Evolutionary conservation across 2,329 filamentous ascomycete genomes (phyloP), one percentile per base, ranked within the genome.

Genomic region (Venturia nashicola): DNA sequence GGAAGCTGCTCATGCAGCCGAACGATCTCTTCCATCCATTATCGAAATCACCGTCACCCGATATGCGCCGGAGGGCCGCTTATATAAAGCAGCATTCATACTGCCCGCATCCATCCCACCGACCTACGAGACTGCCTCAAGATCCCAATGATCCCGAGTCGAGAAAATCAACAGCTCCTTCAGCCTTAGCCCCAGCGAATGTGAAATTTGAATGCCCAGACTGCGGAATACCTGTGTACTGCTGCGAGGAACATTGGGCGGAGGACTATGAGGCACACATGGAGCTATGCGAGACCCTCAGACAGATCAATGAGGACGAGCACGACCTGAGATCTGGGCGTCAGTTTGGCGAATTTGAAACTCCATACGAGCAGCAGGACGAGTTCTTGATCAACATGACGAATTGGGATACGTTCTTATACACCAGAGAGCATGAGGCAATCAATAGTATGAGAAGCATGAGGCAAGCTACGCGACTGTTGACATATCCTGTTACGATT

Each of bases 381-480:
- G 93, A 97, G 74, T 90, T 91, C 42, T 82, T 94, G 68, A 85
- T 97, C 68, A 99, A 99, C 76, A 92, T 99, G 89, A 96, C 89
- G 54, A 99, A 95, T 75, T 99, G 94, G 94, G 94, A 99, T 75
- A 97, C 94, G 0, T 90, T 95, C 70, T 80, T 99, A 72, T 99
- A 96, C 73, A 95, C 91, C 3, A 83, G 94, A 71, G 88, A 96
- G 70, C 97, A 94, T 71, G 84, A 88, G 68, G 95, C 95, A 5
- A 86, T 99, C 72, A 91, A 99, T 73, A 86, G 91, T 66, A 92
- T 96, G 73, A 84, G 93, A 65, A 88, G 86, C 71, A 89, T 99
- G 86, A 83, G 94, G 66, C 95, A 99, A 76, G 92, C 91, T 34
- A 99, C 94, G 1, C 85, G 91, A 68, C 82, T 99, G 68, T 79